Conservation (phyloP, 169 alveolate genomes). For the Plasmodium yoelii region DNA sequence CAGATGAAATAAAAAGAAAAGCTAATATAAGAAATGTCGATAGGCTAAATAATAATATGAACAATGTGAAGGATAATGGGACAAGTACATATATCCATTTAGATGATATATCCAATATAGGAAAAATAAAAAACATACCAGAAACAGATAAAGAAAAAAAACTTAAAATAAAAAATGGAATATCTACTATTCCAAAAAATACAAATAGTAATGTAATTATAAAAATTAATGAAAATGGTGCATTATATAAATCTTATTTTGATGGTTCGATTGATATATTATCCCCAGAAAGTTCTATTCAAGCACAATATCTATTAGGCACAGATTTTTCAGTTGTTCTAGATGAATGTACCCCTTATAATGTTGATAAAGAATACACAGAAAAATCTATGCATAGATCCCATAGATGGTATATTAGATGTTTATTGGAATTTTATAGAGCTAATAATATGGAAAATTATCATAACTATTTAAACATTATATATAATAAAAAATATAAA, state of each 20-base stretch:
- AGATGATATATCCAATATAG: neutral
- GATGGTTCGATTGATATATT: constrained; percentile 44
- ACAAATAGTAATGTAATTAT: constrained; percentile 9
- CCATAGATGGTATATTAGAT: constrained; percentile 69
- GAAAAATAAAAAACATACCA: neutral
- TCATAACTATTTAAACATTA: constrained; percentile 36
- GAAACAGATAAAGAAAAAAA: neutral
- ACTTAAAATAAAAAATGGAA: neutral
- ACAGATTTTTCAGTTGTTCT: constrained; percentile 48
- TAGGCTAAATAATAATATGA: neutral
- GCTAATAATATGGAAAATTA: constrained; percentile 52
- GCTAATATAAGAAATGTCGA: neutral
- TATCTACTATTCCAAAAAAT: neutral
- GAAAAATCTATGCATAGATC: constrained; percentile 68
- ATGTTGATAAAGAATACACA: constrained; percentile 37
- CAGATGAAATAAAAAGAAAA: constrained; percentile 64
- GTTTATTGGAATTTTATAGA: constrained; percentile 34
- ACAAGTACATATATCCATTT: neutral
- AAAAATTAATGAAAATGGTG: constrained; percentile 54
- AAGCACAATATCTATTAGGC: constrained; percentile 56
- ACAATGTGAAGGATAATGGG: neutral
- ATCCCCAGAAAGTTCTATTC: constrained; percentile 65
- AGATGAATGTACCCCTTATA: constrained; percentile 69
- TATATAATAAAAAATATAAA: constrained; percentile 33
- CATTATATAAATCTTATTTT: constrained; percentile 33